phyloP scores from a whole-genome alignment of 345 rosid species.

The Citrus hindsii region DNA sequence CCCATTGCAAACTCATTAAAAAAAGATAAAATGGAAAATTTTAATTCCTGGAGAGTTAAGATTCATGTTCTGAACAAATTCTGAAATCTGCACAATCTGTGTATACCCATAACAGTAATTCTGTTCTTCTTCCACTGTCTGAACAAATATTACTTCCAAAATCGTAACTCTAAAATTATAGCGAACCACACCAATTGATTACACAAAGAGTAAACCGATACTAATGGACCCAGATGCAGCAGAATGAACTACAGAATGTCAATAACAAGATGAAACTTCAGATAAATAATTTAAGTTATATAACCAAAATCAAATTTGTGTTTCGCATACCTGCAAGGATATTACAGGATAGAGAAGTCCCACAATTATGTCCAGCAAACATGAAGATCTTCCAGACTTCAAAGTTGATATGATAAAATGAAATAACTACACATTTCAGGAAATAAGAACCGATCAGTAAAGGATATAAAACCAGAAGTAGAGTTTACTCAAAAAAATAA shows the following conservation, averaged over 20 bases:
- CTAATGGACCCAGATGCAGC: neutral
- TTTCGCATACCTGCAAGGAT: constrained; percentile 72
- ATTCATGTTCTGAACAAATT: neutral
- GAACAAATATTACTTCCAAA: neutral
- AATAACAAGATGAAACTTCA: neutral
- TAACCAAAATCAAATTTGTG: neutral
- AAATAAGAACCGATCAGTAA: constrained; percentile 10
- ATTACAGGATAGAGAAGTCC: constrained; percentile 81
- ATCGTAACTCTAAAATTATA: neutral
- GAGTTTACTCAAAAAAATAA: neutral
- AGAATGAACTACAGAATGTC: neutral
- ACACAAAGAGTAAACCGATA: neutral
- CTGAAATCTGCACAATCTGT: neutral
- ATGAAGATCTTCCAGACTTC: constrained; percentile 96
- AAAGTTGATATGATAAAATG: constrained; percentile 80
- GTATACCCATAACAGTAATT: neutral
- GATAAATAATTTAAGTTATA: neutral
- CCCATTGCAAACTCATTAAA: neutral
- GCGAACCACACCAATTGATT: neutral
- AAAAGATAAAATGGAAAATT: neutral
- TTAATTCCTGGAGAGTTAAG: neutral
- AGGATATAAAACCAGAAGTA: neutral
- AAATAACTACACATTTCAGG: constrained; percentile 51
- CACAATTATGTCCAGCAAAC: constrained; percentile 72
- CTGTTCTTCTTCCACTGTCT: neutral